A percentile compares a stretch with the other conserved stretches of the same genome.
Evolutionary conservation across 352 stramenopile species (phyloP).

Genomic region (Pythium aquatile): DNA sequence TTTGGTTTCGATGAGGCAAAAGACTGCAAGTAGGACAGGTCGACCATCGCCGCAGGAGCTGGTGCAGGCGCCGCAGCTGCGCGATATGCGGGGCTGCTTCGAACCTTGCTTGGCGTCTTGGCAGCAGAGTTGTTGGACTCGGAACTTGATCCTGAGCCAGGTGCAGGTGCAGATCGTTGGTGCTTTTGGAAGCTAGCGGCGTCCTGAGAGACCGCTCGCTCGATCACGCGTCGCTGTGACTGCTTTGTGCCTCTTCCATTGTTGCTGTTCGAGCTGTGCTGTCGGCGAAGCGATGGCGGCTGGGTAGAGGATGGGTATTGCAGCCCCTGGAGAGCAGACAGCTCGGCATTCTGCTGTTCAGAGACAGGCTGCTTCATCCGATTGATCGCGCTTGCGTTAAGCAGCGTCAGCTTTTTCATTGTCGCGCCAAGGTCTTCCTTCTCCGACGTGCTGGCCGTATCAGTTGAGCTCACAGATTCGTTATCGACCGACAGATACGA

Average conservation of each 20-base stretch:
- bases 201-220: constrained; percentile 1
- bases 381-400: constrained; percentile 13
- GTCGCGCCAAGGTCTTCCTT: constrained; percentile 15
- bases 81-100: constrained; percentile 2
- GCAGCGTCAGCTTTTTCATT: constrained; percentile 14
- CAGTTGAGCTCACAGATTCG: neutral
- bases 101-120: neutral
- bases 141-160: neutral
- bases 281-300: neutral
- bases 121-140: neutral
- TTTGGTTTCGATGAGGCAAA: constrained; percentile 15
- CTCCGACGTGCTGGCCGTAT: neutral
- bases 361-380: neutral
- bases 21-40: constrained; percentile 25
- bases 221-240: constrained; percentile 1
- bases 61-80: neutral
- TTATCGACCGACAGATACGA: constrained; percentile 25
- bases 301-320: neutral
- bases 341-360: neutral
- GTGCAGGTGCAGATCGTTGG: neutral
- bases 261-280: constrained; percentile 9
- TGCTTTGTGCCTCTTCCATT: neutral
- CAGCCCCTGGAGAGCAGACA: neutral
- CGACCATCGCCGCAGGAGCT: constrained; percentile 7
- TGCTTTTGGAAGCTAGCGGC: neutral